A percentile compares a stretch with the other conserved stretches of the same genome.
Conservation (phyloP, 2,329 filamentous ascomycete species). For the Diaporthe sp. region DNA sequence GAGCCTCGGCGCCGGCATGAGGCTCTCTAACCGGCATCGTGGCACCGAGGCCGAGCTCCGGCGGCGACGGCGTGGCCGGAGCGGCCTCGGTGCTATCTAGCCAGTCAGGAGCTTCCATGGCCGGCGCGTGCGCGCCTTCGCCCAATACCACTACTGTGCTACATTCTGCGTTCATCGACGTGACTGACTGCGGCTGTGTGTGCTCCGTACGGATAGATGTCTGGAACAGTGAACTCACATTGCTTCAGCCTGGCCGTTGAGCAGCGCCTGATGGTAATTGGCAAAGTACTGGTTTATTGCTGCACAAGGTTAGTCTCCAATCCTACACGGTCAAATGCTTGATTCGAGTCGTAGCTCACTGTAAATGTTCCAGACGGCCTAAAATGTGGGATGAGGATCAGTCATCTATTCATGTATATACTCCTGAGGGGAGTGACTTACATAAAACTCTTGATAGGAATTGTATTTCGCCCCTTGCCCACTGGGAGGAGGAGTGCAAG, state of each 20-base stretch:
- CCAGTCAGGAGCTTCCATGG: too few relatives aligned
- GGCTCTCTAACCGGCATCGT: too few relatives aligned
- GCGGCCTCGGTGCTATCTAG: too few relatives aligned
- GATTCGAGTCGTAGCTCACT: not conserved
- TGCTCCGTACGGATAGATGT: too few relatives aligned
- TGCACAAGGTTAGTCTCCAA: not conserved
- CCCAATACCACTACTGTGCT: too few relatives aligned
- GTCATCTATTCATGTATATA: not conserved
- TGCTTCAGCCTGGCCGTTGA: slow-evolving; percentile 14
- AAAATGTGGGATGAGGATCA: not conserved
- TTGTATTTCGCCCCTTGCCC: not conserved
- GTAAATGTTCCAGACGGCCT: slow-evolving; percentile 16
- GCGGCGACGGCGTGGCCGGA: too few relatives aligned
- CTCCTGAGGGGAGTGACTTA: not conserved
- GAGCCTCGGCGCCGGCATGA: too few relatives aligned
- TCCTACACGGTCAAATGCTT: not conserved
- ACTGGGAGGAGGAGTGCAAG: slow-evolving; percentile 4
- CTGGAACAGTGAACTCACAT: not conserved
- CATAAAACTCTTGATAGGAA: slow-evolving; percentile 12
- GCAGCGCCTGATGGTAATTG: slow-evolving; percentile 20
- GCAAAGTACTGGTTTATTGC: slow-evolving; percentile 13
- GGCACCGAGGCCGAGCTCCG: too few relatives aligned
- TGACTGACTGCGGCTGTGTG: too few relatives aligned
- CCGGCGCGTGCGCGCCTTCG: too few relatives aligned
- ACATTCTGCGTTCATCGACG: too few relatives aligned